phyloP scores from a whole-genome alignment of 768 basidiomycete genomes.

The Rhodotorula graminis region DNA sequence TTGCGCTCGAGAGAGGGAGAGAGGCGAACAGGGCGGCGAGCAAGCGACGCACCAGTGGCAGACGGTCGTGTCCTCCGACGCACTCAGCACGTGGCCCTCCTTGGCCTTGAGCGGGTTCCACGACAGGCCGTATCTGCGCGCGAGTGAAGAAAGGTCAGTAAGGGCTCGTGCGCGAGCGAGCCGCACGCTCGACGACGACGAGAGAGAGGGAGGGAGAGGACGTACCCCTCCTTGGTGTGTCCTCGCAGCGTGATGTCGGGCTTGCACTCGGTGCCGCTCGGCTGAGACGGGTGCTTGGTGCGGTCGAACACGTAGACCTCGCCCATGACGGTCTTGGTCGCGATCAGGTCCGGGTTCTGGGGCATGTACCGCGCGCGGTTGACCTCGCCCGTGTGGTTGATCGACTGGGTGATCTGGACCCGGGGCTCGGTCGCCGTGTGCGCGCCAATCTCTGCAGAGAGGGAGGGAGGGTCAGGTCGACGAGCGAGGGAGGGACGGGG shows the following conservation, averaged over 20 bases:
- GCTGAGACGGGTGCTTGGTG: conserved; percentile 92
- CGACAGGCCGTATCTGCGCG: conserved; percentile 73
- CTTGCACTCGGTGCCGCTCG: conserved; percentile 70
- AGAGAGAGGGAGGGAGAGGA: conserved; percentile 22
- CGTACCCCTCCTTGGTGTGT: conserved; percentile 87
- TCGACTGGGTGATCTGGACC: conserved; percentile 81
- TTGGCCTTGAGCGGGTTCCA: conserved; percentile 73
- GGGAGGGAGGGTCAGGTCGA: not conserved
- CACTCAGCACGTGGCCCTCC: conserved; percentile 76
- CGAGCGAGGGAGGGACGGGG: not conserved
- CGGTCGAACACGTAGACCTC: conserved; percentile 93
- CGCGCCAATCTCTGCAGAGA: conserved; percentile 72
- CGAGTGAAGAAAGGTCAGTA: not conserved
- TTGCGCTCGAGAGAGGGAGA: too few relatives aligned
- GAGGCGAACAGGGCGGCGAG: too few relatives aligned
- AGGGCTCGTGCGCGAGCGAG: not conserved
- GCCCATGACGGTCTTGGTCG: conserved; percentile 85
- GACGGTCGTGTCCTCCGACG: conserved; percentile 92
- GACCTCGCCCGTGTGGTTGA: conserved; percentile 92
- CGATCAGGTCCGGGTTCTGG: conserved; percentile 93
- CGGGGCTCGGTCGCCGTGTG: conserved; percentile 78
- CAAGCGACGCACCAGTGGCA: conserved; percentile 69
- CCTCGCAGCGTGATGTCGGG: conserved; percentile 88
- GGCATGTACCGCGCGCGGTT: conserved; percentile 99
- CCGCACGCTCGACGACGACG: too few relatives aligned